Conservation (phyloP, 129 eudicot species). For the Centrapalus pauciflorus region DNA sequence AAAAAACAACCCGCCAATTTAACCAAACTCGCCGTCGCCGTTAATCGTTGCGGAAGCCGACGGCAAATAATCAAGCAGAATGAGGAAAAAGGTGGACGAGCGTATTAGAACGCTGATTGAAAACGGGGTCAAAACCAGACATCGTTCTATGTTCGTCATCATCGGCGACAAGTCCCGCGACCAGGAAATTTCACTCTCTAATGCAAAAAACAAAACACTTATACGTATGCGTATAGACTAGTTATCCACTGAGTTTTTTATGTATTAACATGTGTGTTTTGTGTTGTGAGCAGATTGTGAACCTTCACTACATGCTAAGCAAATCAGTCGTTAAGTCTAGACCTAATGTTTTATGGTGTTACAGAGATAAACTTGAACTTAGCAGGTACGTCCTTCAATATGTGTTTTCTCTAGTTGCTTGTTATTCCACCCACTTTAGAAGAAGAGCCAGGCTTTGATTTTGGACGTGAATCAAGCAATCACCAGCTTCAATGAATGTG, state of each 20-base stretch:
- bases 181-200: slow-evolving; percentile 43
- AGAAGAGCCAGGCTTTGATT: background rate
- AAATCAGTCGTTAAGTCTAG: slow-evolving; percentile 53
- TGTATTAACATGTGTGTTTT: background rate
- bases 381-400: slow-evolving; percentile 49
- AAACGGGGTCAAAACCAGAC: slow-evolving; percentile 83
- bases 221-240: background rate
- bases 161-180: slow-evolving; percentile 89
- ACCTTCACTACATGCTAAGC: slow-evolving; percentile 65
- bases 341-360: slow-evolving; percentile 86
- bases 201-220: background rate
- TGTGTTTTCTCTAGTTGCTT: background rate
- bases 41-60: background rate
- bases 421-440: background rate
- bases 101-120: slow-evolving; percentile 82
- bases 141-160: slow-evolving; percentile 81
- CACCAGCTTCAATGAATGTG: background rate
- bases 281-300: slow-evolving; percentile 56
- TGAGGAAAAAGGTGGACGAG: slow-evolving; percentile 90
- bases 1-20: slow-evolving; percentile 8
- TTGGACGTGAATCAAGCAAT: background rate
- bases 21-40: slow-evolving; percentile 25
- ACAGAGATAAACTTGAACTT: slow-evolving; percentile 71
- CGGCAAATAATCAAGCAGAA: slow-evolving; percentile 13
- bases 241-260: background rate